These are phyloP conservation scores for Petunia axillaris DNA, from an alignment of 257 asterid species.

Conservation along the genomic window DNA sequence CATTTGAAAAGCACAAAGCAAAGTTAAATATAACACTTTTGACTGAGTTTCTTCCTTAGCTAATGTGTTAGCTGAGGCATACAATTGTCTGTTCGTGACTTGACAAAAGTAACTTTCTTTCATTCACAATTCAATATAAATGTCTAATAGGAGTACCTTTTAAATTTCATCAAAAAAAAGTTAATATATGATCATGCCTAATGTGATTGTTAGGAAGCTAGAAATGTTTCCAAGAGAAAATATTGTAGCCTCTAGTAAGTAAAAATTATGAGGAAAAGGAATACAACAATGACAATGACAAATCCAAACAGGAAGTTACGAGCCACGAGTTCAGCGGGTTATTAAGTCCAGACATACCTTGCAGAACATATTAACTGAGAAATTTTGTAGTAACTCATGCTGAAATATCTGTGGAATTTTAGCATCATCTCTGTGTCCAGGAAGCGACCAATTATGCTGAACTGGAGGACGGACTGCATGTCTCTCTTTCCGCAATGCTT, in stretches of 20 bases:
- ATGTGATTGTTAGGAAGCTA: slow-evolving; percentile 14
- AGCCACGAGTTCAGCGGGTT: background rate
- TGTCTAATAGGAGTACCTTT: too few species aligned
- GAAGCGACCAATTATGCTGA: slow-evolving; percentile 92
- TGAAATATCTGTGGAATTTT: slow-evolving; percentile 91
- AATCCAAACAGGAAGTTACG: background rate
- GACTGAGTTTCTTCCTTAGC: slow-evolving; percentile 10
- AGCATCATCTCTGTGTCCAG: slow-evolving; percentile 53
- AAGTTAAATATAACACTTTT: slow-evolving; percentile 1
- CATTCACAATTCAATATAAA: background rate
- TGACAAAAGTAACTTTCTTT: slow-evolving; percentile 16
- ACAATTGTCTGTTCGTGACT: background rate
- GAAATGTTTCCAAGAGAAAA: slow-evolving; percentile 9
- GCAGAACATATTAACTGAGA: slow-evolving; percentile 94
- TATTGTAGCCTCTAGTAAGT: background rate
- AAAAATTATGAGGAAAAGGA: background rate
- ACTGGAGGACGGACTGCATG: slow-evolving; percentile 98
- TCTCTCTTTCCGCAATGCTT: slow-evolving; percentile 68
- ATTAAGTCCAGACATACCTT: slow-evolving; percentile 54
- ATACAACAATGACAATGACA: slow-evolving; percentile 14
- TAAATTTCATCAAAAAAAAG: too few species aligned
- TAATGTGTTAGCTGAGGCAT: background rate
- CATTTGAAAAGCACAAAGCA: background rate
- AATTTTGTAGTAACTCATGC: slow-evolving; percentile 97
- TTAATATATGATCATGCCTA: background rate